These are phyloP conservation scores for Chytriomyces confervae DNA, from an alignment of 192 early-diverging fungal species.

Conservation along the genomic window DNA sequence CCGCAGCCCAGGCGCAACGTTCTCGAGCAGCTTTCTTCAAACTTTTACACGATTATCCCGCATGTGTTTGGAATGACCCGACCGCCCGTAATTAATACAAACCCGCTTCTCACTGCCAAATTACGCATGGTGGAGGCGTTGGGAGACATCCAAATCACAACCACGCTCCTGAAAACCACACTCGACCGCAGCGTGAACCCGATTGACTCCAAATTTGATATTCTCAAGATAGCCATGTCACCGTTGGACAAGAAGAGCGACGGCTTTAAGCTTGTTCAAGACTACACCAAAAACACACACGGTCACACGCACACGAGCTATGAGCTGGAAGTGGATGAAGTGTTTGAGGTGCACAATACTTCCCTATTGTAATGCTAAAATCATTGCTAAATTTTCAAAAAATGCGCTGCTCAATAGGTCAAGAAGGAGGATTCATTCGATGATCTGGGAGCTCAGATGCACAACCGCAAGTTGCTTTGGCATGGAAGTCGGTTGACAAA, in stretches of 20 bases:
- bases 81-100: conserved; percentile 60
- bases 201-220: conserved; percentile 63
- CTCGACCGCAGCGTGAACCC: conserved; percentile 57
- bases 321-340: conserved; percentile 46
- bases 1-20: neutral
- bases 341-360: conserved; percentile 48
- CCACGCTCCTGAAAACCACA: conserved; percentile 57
- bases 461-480: conserved; percentile 79
- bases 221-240: conserved; percentile 59
- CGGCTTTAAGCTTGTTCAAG: conserved; percentile 62
- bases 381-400: conserved; percentile 44
- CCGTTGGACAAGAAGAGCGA: conserved; percentile 60
- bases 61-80: conserved; percentile 58
- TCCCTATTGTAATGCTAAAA: neutral
- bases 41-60: conserved; percentile 73
- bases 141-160: conserved; percentile 72
- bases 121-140: conserved; percentile 72
- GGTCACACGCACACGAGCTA: conserved; percentile 62
- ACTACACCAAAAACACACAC: conserved; percentile 70
- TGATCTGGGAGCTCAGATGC: conserved; percentile 32
- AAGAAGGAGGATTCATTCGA: conserved; percentile 63
- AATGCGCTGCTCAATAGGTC: conserved; percentile 57
- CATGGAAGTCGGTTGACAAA: conserved; percentile 78
- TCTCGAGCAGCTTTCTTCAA: neutral
- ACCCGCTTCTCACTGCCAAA: conserved; percentile 59